Percentiles rank a stretch among this genome's conserved stretches.
Evolutionary conservation across 352 stramenopile species (phyloP).

Genomic region (Pythium vanterpoolii): DNA sequence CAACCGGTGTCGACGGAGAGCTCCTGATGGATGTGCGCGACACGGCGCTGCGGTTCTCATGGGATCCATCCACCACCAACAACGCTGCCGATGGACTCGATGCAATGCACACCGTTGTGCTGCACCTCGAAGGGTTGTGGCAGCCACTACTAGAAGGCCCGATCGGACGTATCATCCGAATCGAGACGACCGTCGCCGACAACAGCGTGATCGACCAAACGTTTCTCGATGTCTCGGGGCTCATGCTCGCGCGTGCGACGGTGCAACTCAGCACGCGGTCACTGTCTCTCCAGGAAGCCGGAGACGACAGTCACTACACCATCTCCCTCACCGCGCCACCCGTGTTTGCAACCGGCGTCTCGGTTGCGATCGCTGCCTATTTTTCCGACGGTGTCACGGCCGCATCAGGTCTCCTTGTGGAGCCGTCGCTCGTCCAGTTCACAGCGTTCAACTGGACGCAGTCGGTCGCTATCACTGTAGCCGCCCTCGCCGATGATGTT

Average conservation of each 20-base stretch:
- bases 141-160: conserved; percentile 58
- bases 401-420: conserved; percentile 19
- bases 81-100: conserved; percentile 1
- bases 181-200: conserved; percentile 47
- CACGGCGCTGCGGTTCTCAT: conserved; percentile 4
- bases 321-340: conserved; percentile 46
- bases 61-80: conserved; percentile 2
- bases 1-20: conserved; percentile 2
- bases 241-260: conserved; percentile 34
- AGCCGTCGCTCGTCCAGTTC: conserved; percentile 38
- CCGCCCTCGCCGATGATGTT: conserved; percentile 24
- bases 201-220: conserved; percentile 51
- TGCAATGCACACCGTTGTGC: conserved; percentile 27
- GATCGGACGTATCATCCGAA: conserved; percentile 35
- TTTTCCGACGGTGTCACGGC: background rate
- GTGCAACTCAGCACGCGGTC: conserved; percentile 33
- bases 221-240: conserved; percentile 32
- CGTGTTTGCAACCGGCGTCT: conserved; percentile 17
- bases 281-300: conserved; percentile 21
- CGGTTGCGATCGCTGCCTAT: conserved; percentile 10
- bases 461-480: conserved; percentile 28
- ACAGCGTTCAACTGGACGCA: conserved; percentile 42
- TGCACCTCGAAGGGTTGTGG: conserved; percentile 30
- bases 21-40: background rate
- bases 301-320: conserved; percentile 25